Conservation (phyloP, 1,139 yeast genomes). For the Cylindricascospora bacillispora region DNA sequence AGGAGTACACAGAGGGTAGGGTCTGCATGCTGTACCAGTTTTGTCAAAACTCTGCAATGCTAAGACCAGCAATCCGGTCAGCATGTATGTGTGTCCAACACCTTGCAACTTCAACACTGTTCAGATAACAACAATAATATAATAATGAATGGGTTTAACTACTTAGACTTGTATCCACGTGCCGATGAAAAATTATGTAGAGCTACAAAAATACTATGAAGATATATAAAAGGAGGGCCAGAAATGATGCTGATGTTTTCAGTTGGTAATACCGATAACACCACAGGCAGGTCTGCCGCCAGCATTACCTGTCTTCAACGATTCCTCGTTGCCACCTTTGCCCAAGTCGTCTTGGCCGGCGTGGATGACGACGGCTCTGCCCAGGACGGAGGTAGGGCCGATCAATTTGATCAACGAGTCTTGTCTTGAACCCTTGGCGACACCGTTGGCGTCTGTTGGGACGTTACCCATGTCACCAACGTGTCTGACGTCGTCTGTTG, state of each 20-base stretch:
- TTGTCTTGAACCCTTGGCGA: constrained; percentile 78
- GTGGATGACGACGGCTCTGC: constrained; percentile 95
- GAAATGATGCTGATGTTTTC: constrained; percentile 78
- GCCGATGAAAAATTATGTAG: no score
- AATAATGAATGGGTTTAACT: no score
- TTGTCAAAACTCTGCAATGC: no score
- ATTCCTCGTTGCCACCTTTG: constrained; percentile 88
- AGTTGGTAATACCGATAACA: constrained; percentile 73
- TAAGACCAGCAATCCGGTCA: no score
- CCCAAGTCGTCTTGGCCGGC: constrained; percentile 94
- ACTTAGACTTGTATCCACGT: no score
- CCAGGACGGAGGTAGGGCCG: constrained; percentile 78
- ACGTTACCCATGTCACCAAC: constrained; percentile 97
- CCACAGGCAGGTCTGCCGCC: constrained; percentile 99
- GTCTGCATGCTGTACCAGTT: no score
- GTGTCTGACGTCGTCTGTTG: constrained; percentile 81
- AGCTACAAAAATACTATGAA: no score
- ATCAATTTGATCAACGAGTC: constrained; percentile 67
- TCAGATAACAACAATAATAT: no score
- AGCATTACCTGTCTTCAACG: constrained; percentile 95
- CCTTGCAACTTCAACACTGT: no score
- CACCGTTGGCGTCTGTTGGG: constrained; percentile 71
- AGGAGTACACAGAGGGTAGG: constrained; percentile 70
- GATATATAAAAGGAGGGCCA: not conserved
- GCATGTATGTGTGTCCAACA: no score